Percentiles rank a stretch among this genome's conserved stretches.
phyloP scores from a whole-genome alignment of 345 rosid species.

The Cochlearia excelsa region DNA sequence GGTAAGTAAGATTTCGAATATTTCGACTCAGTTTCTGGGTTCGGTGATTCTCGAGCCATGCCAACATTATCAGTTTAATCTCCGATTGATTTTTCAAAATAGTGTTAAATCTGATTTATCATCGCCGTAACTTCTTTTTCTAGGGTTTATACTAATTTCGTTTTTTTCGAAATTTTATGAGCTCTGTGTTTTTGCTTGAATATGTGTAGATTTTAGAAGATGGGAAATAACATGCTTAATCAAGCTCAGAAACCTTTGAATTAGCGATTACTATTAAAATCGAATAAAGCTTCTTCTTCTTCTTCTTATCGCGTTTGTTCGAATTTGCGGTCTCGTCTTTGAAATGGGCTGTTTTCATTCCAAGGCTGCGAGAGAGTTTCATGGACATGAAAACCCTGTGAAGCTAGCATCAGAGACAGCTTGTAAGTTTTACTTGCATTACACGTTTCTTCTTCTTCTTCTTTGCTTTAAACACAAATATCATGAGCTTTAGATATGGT shows the following conservation, averaged over 20 bases:
- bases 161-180: neutral
- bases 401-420: conserved; percentile 88
- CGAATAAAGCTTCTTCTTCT: conserved; percentile 14
- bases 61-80: conserved; percentile 23
- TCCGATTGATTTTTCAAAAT: conserved; percentile 6
- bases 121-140: neutral
- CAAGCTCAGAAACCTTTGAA: conserved; percentile 15
- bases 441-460: conserved; percentile 19
- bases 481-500: neutral
- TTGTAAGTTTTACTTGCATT: conserved; percentile 52
- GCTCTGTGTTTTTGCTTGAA: neutral
- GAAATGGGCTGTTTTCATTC: conserved; percentile 96
- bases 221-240: neutral
- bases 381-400: conserved; percentile 84
- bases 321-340: conserved; percentile 26
- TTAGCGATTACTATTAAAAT: neutral
- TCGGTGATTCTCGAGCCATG: conserved; percentile 1
- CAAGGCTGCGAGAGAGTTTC: conserved; percentile 57
- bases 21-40: neutral
- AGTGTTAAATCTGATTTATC: neutral
- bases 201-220: conserved; percentile 26
- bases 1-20: conserved; percentile 2
- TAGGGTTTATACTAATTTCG: conserved; percentile 14
- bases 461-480: neutral
- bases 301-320: conserved; percentile 4